Evolutionary conservation across 768 basidiomycete genomes (phyloP).

Genomic region (Dictyophora rubrovolvata): DNA sequence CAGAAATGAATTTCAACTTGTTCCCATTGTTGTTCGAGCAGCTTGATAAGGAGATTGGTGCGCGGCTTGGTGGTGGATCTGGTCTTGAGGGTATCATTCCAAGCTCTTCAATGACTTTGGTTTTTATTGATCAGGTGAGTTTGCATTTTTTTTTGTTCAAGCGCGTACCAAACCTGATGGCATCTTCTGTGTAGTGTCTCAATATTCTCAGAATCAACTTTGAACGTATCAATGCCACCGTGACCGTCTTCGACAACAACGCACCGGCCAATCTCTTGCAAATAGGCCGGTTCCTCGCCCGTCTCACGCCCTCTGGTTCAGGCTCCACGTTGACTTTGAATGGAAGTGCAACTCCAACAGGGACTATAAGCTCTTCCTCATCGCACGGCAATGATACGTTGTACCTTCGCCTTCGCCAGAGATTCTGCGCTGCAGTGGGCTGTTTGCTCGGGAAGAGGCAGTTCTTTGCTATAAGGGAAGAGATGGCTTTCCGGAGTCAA

Average conservation of each 20-base stretch:
- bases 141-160: background rate
- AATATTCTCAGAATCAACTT: constrained; percentile 65
- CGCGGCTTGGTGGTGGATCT: background rate
- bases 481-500: constrained; percentile 53
- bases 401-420: constrained; percentile 50
- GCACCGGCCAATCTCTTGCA: constrained; percentile 23
- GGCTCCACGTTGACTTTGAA: background rate
- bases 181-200: constrained; percentile 43
- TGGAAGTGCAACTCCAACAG: too few relatives aligned
- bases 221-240: constrained; percentile 48
- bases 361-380: too few relatives aligned
- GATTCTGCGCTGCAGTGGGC: constrained; percentile 66
- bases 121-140: constrained; percentile 64
- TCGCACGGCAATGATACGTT: background rate
- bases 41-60: constrained; percentile 56
- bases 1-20: constrained; percentile 62
- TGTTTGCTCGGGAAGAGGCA: constrained; percentile 54
- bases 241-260: constrained; percentile 28
- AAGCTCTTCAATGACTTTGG: background rate
- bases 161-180: background rate
- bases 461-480: constrained; percentile 54
- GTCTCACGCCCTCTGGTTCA: constrained; percentile 36
- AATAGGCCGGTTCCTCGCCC: constrained; percentile 55
- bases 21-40: constrained; percentile 58
- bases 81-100: background rate